Conservation (phyloP, 495 filamentous ascomycete species). For the Penicillium flavigenum region DNA sequence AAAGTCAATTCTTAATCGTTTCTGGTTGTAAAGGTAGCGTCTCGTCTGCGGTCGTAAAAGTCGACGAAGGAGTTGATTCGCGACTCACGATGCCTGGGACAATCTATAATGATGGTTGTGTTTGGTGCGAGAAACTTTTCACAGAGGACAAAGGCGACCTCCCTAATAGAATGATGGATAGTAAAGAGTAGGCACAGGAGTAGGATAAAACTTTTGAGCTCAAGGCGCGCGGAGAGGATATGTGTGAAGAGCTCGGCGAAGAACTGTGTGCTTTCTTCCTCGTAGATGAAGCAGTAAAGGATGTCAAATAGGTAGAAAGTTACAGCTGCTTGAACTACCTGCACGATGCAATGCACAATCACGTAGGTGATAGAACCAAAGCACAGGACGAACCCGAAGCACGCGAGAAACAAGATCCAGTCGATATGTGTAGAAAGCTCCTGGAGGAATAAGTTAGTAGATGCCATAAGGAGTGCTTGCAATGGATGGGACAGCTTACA, state of each 20-base stretch:
- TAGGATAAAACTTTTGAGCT: background rate
- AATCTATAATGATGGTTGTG: background rate
- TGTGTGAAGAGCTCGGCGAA: background rate
- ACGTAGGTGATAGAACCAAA: background rate
- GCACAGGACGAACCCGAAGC: background rate
- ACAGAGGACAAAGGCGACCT: background rate
- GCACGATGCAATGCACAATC: background rate
- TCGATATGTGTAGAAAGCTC: background rate
- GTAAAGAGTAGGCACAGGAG: background rate
- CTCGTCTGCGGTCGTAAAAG: background rate
- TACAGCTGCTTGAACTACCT: background rate
- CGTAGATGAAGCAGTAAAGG: background rate
- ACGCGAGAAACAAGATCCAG: background rate
- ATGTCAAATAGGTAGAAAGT: background rate
- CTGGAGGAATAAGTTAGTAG: background rate
- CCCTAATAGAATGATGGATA: background rate
- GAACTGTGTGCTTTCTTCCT: background rate
- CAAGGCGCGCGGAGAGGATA: background rate
- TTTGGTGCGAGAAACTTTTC: background rate
- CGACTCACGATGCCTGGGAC: background rate
- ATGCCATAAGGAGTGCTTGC: background rate
- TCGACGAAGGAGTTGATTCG: conserved; percentile 2
- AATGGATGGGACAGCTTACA: background rate
- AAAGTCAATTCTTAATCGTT: background rate
- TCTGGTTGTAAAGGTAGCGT: background rate